Conservation (phyloP, 371 early-diverging fungal species). For the Mucor irregularis region DNA sequence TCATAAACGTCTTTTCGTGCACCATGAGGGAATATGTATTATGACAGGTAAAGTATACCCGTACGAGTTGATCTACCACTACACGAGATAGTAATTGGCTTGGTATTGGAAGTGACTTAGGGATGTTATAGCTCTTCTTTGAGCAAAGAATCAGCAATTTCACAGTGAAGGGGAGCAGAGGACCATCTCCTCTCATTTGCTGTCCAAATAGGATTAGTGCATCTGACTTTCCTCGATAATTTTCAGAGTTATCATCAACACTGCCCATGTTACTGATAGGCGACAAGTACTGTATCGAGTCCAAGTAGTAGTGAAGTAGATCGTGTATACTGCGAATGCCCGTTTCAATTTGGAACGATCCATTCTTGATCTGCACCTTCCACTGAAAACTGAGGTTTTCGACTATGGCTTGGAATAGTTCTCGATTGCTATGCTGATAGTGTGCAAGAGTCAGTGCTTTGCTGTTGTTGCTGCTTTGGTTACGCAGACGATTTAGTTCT, state of each 20-base stretch:
- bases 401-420: no score
- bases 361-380: conserved; percentile 9
- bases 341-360: conserved; percentile 16
- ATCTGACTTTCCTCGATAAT: no score
- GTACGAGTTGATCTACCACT: neutral
- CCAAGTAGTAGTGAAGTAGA: no score
- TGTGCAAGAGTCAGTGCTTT: neutral
- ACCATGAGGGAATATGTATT: conserved; percentile 2
- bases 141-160: neutral
- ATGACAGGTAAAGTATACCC: conserved; percentile 11
- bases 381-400: conserved; percentile 3
- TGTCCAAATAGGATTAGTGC: no score
- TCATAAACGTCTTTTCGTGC: conserved; percentile 9
- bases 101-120: neutral
- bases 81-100: neutral
- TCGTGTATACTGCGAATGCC: conserved; percentile 15
- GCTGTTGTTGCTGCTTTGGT: neutral
- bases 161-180: neutral
- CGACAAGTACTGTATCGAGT: neutral
- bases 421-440: no score
- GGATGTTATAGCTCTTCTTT: no score
- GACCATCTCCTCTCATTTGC: neutral
- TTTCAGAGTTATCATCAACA: no score
- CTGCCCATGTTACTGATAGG: no score
- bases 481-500: conserved; percentile 1